Evolutionary conservation across 2,329 filamentous ascomycete genomes (phyloP), one percentile per base, ranked within the genome.

Genomic region (Phoma herbarum): DNA sequence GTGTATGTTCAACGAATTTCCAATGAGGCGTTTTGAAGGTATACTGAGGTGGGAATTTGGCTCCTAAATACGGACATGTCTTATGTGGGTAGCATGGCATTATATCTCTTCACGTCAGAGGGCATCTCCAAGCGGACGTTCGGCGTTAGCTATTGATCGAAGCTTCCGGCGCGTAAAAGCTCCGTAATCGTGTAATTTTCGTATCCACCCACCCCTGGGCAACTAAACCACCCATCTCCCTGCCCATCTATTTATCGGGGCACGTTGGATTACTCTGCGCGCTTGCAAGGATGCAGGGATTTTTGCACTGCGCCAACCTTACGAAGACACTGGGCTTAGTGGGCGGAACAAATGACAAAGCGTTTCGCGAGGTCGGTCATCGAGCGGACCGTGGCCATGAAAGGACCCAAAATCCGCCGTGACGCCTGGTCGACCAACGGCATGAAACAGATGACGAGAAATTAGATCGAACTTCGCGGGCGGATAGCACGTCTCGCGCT

Each of bases 31-130:
- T 50, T 39, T 45, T 43, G 39, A 20, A 35, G 4, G 5, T 58
- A 48, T 43, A 48, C 49, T 46, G 61, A 62, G 57, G 69, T 66
- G 70, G 67, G 64, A 68, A 61, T 54, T 63, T 61, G 66, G 62
- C 60, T 60, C 52, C 63, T 71, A 70, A 74, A 68, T 74, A 72
- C 48, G 64, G 60, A 47, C 49, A 63, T 67, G 61, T 59, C 61
- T 62, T 67, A 60, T 50, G 70, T 71, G 73, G 72, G 72, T 65
- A 65, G 67, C 64, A 72, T 69, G 67, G 66, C 72, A 75, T 75
- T 75, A 74, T 76, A 75, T 75, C 74, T 74, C 51, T 72, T 75
- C 68, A 67, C 72, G 71, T 77, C 74, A 75, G 71, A 70, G 68
- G 61, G 66, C 65, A 74, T 67, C 67, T 70, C 52, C 66, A 73